Conservation (phyloP, 2,329 filamentous ascomycete genomes). For the Penicillium brevicompactum region DNA sequence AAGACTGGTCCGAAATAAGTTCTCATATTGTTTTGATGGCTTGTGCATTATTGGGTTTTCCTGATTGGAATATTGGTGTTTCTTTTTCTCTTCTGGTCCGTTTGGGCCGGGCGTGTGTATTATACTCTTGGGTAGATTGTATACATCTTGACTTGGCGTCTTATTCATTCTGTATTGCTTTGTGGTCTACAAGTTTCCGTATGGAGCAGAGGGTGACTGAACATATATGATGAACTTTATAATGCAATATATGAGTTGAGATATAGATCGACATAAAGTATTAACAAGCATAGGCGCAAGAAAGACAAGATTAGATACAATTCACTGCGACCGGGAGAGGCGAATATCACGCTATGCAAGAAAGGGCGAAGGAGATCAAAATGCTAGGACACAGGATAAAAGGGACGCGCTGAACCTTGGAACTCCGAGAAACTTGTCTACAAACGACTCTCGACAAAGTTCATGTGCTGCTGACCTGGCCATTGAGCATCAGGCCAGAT, state of each 20-base stretch:
- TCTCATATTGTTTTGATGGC: neutral
- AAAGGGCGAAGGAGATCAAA: constrained; percentile 11
- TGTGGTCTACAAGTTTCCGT: constrained; percentile 2
- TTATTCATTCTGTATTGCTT: constrained; percentile 9
- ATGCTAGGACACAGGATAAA: neutral
- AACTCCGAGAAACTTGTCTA: constrained; percentile 46
- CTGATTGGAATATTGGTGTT: constrained; percentile 18
- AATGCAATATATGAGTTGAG: constrained; percentile 2
- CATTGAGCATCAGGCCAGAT: constrained; percentile 91
- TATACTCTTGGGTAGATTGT: constrained; percentile 16
- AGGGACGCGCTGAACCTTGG: neutral
- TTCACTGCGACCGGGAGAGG: neutral
- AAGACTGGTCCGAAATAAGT: constrained; percentile 13
- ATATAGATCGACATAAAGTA: constrained; percentile 8
- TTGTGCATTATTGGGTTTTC: constrained; percentile 18
- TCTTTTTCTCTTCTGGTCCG: constrained; percentile 17
- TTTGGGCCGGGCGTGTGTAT: constrained; percentile 13
- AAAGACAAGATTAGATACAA: constrained; percentile 13
- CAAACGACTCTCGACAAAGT: constrained; percentile 76
- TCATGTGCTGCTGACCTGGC: constrained; percentile 71
- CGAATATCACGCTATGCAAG: constrained; percentile 21
- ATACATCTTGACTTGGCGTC: constrained; percentile 13
- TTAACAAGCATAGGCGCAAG: constrained; percentile 9
- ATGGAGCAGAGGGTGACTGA: neutral
- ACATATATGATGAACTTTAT: neutral